Base-by-base conservation (phyloP, 2,329 filamentous ascomycete genomes). In the Ceratocystis lukuohia region DNA sequence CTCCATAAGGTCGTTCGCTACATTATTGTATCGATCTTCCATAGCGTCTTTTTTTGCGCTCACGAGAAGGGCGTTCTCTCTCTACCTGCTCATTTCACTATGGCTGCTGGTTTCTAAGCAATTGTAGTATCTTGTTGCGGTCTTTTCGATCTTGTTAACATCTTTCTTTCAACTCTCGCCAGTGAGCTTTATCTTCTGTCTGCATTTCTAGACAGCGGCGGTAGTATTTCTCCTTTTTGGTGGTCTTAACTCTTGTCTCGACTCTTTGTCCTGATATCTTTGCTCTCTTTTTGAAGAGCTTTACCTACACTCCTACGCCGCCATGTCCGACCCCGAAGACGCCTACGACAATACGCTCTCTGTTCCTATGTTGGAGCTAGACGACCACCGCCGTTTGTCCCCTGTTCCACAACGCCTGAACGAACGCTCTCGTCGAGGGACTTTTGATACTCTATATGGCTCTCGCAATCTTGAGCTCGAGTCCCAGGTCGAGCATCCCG, bases 311-410 rank as follows among this genome's bases (percentile, higher is more conserved):
- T 30, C 15, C 17, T 45, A 37, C 17, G 53, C 76, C 82, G 78
- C 78, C 73, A 84, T 95, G 91, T 82, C 84, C 68, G 83, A 86
- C 73, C 81, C 82, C 73, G 84, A 86, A 68, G 86, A 87, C 72
- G 78, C 75, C 70, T 79, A 74, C 62, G 76, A 82, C 66, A 81
- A 84, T 72, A 82, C 83, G 71, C 83, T 86, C 71, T 91, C 87
- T 76, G 86, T 87, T 66, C 88, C 88, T 15, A 84, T 91, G 69
- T 87, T 87, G 69, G 87, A 92, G 74, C 82, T 96, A 61, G 91
- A 96, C 74, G 91, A 96, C 74, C 92, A 96, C 77, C 88, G 91
- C 67, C 80, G 85, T 72, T 87, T 88, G 72, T 76, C 80, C 3
- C 76, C 80, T 28, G 82, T 85, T 46, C 76, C 85, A 28, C 86